Evolutionary conservation across 441 rosid genomes (phyloP), one percentile per base, ranked within the genome.

Genomic region (Adansonia grandidieri): DNA sequence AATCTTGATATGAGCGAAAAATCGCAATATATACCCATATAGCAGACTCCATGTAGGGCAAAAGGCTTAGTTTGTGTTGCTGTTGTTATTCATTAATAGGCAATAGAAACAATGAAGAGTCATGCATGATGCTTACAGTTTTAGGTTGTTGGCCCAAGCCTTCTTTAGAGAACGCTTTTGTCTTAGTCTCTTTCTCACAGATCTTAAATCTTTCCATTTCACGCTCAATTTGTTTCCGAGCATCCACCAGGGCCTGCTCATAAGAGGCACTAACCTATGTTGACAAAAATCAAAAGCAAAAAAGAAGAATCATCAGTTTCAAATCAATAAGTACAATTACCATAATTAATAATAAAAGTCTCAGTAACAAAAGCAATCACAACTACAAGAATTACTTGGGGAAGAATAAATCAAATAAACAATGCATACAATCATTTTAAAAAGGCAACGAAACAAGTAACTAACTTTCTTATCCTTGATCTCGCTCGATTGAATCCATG

Each of bases 161-260:
- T 90, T 97, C 99, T 81, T 95, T 97, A 40, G 99, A 97, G 82
- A 97, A 97, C 42, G 99, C 99, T 93, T 97, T 97, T 62, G 99
- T 97, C 92, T 97, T 97, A 9, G 98, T 95, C 89, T 97, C 99
- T 88, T 97, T 97, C 81, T 95, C 99, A 76, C 99, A 97, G 56
- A 97, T 91, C 88, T 96, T 96, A 85, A 97, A 97, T 84, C 98
- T 89, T 86, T 97, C 99, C 99, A 97, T 97, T 86, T 95, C 98
- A 54, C 89, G 91, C 86, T 97, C 98, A 65, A 97, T 97, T 50
- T 60, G 90, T 86, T 91, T 93, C 5, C 98, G 96, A 73, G 96
- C 89, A 54, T 93, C 98, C 79, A 93, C 89, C 86, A 93, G 78
- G 9, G 97, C 89, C 83, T 94, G 98, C 93, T 96, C 99, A 78